Evolutionary conservation across 345 rosid genomes (phyloP), one percentile per base, ranked within the genome.

Genomic region (Firmiana major): DNA sequence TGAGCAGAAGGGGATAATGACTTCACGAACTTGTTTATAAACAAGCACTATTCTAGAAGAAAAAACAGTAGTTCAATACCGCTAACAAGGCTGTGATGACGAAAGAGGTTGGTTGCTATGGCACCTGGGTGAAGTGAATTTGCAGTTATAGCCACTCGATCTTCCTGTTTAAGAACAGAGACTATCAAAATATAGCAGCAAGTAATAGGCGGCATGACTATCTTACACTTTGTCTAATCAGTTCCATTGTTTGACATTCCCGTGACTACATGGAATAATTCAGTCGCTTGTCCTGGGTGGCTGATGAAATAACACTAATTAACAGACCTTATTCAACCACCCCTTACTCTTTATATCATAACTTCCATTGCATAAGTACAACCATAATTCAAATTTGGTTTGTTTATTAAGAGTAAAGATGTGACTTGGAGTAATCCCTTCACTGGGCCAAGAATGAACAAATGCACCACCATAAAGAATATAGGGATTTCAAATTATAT

Each of bases 91-190:
- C 77, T 73, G 63, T 70, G 68, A 73, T 87, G 78, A 42, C 90
- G 88, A 11, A 84, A 51, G 49, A 88, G 84, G 73, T 90, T 91
- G 64, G 97, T 93, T 51, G 79, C 81, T 43, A 93, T 85, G 28
- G 76, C 83, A 66, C 98, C 97, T 8, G 93, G 96, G 83, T 93
- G 94, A 83, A 93, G 74, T 31, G 94, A 90, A 45, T 91, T 93
- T 17, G 89, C 88, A 40, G 90, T 89, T 60, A 91, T 77, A 64
- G 87, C 79, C 8, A 46, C 90, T 63, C 83, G 88, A 43, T 89
- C 97, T 60, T 86, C 94, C 98, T 89, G 85, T 60, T 68, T 45
- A 22, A 73, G 46, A 72, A 12, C 63, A 72, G n/a, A 71, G n/a
- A 71, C 40, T 15, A 26, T 31, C 22, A 49, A 28, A 15, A 26